Evolutionary conservation across 83 land plant genomes (phyloP).

Genomic region (Picea abies): DNA sequence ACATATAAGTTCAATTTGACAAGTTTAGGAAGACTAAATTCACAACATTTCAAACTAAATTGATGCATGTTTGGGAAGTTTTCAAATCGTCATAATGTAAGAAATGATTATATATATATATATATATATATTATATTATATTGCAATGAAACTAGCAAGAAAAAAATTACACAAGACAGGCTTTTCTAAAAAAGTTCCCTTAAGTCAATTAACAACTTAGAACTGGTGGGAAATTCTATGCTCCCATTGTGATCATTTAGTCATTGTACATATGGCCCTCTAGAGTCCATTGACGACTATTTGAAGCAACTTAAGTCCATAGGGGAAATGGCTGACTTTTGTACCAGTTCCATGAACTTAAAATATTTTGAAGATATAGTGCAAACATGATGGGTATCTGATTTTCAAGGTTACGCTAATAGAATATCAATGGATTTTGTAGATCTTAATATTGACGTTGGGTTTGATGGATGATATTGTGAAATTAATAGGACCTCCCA

Average conservation of each 20-base stretch:
- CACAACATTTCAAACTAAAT: no score
- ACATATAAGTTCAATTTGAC: no score
- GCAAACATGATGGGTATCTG: background rate
- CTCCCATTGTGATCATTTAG: background rate
- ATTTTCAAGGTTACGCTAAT: background rate
- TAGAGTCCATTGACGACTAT: background rate
- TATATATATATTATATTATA: no score
- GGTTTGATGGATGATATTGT: no score
- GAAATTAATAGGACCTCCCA: no score
- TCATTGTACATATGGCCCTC: background rate
- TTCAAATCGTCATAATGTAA: no score
- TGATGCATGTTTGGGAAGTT: no score
- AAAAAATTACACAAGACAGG: background rate
- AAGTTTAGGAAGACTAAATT: no score
- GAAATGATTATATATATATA: no score
- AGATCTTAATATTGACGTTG: no score
- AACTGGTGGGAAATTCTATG: background rate
- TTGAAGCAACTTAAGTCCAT: background rate
- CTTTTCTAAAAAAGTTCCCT: background rate
- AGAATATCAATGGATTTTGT: no score
- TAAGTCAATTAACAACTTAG: background rate
- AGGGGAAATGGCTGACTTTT: background rate
- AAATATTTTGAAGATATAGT: background rate
- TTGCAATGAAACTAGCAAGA: no score
- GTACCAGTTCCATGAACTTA: background rate